Percentiles rank a stretch among this genome's conserved stretches.
Evolutionary conservation across 257 asterid genomes (phyloP).

Genomic region (Salvia hispanica): DNA sequence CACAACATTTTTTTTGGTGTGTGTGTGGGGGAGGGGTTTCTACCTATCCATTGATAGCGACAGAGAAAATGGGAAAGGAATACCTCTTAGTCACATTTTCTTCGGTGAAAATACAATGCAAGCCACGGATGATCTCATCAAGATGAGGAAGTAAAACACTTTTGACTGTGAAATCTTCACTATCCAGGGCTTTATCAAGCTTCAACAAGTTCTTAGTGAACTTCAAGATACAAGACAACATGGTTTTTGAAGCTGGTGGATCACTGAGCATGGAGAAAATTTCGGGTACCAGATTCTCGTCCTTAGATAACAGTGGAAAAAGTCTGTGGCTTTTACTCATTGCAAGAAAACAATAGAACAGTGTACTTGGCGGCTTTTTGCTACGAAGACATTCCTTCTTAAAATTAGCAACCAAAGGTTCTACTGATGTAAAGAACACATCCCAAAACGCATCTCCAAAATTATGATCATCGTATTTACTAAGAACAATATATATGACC

Average conservation of each 20-base stretch:
- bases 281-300: conserved; percentile 77
- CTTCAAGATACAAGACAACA: conserved; percentile 63
- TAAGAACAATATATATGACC: conserved; percentile 61
- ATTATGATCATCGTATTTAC: conserved; percentile 64
- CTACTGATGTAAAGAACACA: conserved; percentile 63
- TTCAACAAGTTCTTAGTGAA: conserved; percentile 74
- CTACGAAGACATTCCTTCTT: conserved; percentile 83
- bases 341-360: conserved; percentile 86
- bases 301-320: conserved; percentile 59
- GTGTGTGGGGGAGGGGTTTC: no score
- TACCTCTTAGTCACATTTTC: conserved; percentile 64
- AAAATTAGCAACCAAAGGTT: conserved; percentile 65
- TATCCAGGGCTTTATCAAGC: conserved; percentile 68
- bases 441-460: conserved; percentile 77
- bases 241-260: conserved; percentile 71
- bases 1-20: no score
- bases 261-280: conserved; percentile 70
- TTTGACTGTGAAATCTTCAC: conserved; percentile 49
- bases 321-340: conserved; percentile 85
- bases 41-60: no score
- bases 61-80: no score
- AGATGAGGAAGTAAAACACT: conserved; percentile 66
- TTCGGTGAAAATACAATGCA: conserved; percentile 56
- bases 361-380: conserved; percentile 83
- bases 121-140: conserved; percentile 63